Evolutionary conservation across 345 rosid species (phyloP).

Genomic region (Syzygium oleosum): DNA sequence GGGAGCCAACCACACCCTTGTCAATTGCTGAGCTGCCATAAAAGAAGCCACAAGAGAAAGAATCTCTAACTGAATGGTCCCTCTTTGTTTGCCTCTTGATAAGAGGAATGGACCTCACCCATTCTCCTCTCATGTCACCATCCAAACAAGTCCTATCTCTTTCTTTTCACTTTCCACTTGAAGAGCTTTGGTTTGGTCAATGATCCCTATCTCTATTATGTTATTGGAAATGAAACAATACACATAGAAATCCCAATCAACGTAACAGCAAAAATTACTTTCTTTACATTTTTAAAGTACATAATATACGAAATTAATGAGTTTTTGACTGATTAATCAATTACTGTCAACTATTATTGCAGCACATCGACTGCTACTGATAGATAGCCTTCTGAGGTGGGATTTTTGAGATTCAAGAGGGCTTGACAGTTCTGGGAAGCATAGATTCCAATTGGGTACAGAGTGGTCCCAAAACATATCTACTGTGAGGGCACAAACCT

Average conservation of each 20-base stretch:
- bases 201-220: not conserved
- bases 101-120: constrained; percentile 25
- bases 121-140: constrained; percentile 16
- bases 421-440: not conserved
- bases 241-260: not conserved
- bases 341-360: not conserved
- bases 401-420: not conserved
- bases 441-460: not conserved
- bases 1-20: constrained; percentile 6
- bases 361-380: not conserved
- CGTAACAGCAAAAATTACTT: not conserved
- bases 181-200: not conserved
- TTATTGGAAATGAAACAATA: not conserved
- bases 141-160: constrained; percentile 1
- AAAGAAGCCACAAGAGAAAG: constrained; percentile 7
- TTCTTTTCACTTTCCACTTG: not conserved
- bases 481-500: not conserved
- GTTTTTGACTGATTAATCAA: not conserved
- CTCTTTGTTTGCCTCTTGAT: constrained; percentile 11
- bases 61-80: constrained; percentile 20
- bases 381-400: not conserved
- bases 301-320: too few relatives aligned
- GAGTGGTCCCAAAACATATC: not conserved
- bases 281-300: not conserved
- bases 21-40: constrained; percentile 14